Percentiles rank a stretch among this genome's conserved stretches.
These are phyloP conservation scores for Melampsora larici-populina DNA, from an alignment of 1,284 basidiomycete species.

Conservation along the genomic window DNA sequence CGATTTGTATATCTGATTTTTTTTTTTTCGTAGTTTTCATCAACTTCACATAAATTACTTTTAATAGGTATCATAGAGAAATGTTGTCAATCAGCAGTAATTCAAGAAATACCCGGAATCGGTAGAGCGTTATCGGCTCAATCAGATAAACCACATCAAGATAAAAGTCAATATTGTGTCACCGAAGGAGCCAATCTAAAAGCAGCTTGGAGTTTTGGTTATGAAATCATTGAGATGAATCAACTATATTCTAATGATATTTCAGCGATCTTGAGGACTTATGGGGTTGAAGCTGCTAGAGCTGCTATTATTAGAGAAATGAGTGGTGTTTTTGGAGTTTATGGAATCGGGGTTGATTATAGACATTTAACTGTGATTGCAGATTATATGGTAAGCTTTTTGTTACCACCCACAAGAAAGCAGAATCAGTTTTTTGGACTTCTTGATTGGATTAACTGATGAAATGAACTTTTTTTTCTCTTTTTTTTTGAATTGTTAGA, in stretches of 20 bases:
- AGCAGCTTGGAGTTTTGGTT: constrained; percentile 84
- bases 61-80: constrained; percentile 86
- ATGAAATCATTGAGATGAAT: constrained; percentile 75
- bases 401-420: not conserved
- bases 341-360: constrained; percentile 92
- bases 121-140: constrained; percentile 41
- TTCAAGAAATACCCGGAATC: constrained; percentile 84
- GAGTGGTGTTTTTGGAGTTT: constrained; percentile 87
- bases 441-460: not conserved
- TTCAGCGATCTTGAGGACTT: constrained; percentile 82
- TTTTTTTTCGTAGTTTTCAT: constrained; percentile 59
- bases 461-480: not conserved
- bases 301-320: constrained; percentile 66
- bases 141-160: constrained; percentile 39
- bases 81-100: constrained; percentile 73
- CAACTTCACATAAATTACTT: constrained; percentile 75
- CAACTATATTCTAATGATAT: constrained; percentile 93
- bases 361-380: constrained; percentile 96
- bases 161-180: constrained; percentile 52
- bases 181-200: constrained; percentile 82
- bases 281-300: constrained; percentile 60
- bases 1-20: constrained; percentile 59
- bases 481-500: constrained; percentile 61
- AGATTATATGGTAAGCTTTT: constrained; percentile 84
- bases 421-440: not conserved